Percentiles rank a stretch among this genome's conserved stretches.
Evolutionary conservation across 192 early-diverging fungal genomes (phyloP).

Genomic region (Dimargaris cristalligena): DNA sequence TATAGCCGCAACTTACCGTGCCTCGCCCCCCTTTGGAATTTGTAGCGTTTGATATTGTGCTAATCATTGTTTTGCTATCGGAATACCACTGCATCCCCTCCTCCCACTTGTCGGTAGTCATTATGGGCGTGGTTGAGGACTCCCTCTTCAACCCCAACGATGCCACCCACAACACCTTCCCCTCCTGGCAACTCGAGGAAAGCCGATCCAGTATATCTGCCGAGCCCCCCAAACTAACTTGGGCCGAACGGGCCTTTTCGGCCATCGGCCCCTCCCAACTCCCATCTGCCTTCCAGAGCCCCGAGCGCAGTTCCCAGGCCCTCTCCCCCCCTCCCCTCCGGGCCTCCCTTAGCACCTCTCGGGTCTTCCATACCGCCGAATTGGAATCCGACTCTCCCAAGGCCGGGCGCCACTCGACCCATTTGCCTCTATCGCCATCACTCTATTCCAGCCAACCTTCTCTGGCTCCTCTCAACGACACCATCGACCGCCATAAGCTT

Average conservation of each 20-base stretch:
- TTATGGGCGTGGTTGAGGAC: neutral
- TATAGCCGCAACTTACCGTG: too few species aligned
- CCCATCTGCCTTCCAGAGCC: neutral
- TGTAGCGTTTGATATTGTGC: too few species aligned
- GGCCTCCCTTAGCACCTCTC: neutral
- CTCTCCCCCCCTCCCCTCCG: neutral
- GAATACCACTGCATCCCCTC: too few species aligned
- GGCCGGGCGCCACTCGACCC: neutral
- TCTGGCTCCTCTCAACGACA: too few species aligned
- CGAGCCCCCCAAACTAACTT: neutral
- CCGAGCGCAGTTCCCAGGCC: neutral
- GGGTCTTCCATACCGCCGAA: neutral
- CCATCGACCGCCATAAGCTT: too few species aligned
- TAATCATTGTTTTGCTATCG: too few species aligned
- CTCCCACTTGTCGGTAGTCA: neutral
- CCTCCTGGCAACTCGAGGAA: neutral
- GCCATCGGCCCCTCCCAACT: too few species aligned
- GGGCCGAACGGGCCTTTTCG: neutral
- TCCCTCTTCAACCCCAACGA: neutral
- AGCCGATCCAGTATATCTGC: too few species aligned
- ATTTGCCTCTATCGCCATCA: neutral
- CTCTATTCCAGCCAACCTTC: neutral
- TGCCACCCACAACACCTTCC: neutral
- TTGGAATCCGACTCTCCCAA: neutral
- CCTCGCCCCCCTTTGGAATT: too few species aligned